These are phyloP conservation scores for Fusarium siculi DNA, from an alignment of 2,329 filamentous ascomycete species.

Conservation along the genomic window DNA sequence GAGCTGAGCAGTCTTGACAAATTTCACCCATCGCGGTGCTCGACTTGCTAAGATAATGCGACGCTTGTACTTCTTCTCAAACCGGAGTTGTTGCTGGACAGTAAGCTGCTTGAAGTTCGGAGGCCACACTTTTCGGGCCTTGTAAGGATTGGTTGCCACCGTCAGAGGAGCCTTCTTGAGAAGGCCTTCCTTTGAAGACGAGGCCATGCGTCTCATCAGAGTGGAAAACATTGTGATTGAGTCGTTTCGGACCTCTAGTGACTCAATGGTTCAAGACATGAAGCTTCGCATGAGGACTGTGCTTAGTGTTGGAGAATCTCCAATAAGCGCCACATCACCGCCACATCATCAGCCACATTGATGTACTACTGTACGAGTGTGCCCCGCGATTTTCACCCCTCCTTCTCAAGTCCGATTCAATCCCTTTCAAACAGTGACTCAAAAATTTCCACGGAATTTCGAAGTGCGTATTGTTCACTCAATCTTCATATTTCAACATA, in stretches of 20 bases:
- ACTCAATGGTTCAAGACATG: constrained; percentile 25
- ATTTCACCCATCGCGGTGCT: constrained; percentile 72
- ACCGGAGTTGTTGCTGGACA: constrained; percentile 77
- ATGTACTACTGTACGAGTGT: constrained; percentile 25
- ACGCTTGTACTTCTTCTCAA: constrained; percentile 82
- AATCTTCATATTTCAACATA: neutral
- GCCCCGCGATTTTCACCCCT: constrained; percentile 54
- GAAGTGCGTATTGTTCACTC: constrained; percentile 29
- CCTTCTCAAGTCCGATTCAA: constrained; percentile 40
- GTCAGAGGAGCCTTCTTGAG: constrained; percentile 44
- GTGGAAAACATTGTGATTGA: constrained; percentile 50
- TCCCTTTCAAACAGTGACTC: constrained; percentile 45
- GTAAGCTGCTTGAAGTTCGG: constrained; percentile 78
- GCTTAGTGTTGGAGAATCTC: constrained; percentile 15
- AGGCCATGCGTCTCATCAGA: constrained; percentile 48
- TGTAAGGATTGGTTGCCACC: constrained; percentile 67
- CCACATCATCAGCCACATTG: constrained; percentile 41
- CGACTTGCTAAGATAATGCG: constrained; percentile 70
- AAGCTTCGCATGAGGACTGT: constrained; percentile 15
- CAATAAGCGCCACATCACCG: constrained; percentile 41
- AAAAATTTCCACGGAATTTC: constrained; percentile 45
- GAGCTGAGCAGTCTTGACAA: constrained; percentile 72
- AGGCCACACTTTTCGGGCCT: constrained; percentile 79
- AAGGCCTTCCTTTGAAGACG: constrained; percentile 44
- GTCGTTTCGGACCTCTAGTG: neutral